Evolutionary conservation across 129 eudicot genomes (phyloP), one percentile per base, ranked within the genome.

Genomic region (Logfia minima): DNA sequence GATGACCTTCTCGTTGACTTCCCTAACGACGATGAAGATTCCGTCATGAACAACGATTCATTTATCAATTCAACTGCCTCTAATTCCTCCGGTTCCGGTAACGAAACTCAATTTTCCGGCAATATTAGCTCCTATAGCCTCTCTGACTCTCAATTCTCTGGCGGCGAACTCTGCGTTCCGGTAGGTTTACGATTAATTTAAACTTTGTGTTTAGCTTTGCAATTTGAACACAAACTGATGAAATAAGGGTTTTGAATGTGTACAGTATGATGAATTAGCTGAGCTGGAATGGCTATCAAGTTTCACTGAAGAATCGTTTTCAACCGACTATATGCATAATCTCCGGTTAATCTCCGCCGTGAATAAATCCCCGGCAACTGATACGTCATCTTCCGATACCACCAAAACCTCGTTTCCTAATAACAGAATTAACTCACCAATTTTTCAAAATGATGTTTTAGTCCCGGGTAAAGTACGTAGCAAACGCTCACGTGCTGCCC

Each of bases 401-500:
- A 39, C 78, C 64, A 83, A 81, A 79, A 75, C 81, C 77, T 8
- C 58, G 1, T 58, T 58, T 6, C 76, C 75, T 63, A n/a, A 75
- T 52, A 79, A 60, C 83, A 66, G 80, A 59, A 83, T 58, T 65
- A 78, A 53, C 78, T 81, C 88, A 8, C 86, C 89, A 8, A 74
- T 86, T 34, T 89, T 90, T 88, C 87, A 76, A 45, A 22, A 89
- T 45, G 88, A 90, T 75, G 87, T 82, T 23, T 75, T 86, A 11
- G 96, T 94, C 51, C 99, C 99, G 0, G 96, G 93, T 1, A 94
- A 91, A 86, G 87, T 94, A 63, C 90, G 99, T 2, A 91, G 96
- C 97, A 94, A 94, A 75, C 93, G 94, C 9, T 91, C 99, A 66
- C 97, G 99, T 77, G 96, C 96, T 10, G 92, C 99, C 65, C 97